Evolutionary conservation across 2,329 filamentous ascomycete genomes (phyloP).

Genomic region (Sordariomycetes sp.): DNA sequence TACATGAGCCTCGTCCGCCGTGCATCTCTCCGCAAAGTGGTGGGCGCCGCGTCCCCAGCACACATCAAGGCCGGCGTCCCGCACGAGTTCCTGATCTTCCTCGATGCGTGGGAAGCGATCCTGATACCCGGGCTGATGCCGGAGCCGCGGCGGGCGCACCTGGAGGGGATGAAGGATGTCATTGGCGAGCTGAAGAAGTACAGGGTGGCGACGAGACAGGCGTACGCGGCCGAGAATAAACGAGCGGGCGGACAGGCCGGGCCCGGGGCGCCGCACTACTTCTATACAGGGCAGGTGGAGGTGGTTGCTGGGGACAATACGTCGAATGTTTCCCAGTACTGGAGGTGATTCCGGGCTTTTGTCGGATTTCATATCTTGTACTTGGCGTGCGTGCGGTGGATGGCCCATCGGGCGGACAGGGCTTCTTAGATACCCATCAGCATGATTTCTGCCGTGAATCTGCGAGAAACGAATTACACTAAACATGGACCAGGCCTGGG

Average conservation of each 20-base stretch:
- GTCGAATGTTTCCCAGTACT: constrained; percentile 8
- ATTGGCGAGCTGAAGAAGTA: constrained; percentile 27
- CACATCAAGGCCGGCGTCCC: constrained; percentile 42
- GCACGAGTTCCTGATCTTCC: constrained; percentile 30
- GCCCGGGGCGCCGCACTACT: constrained; percentile 17
- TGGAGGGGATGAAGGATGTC: constrained; percentile 31
- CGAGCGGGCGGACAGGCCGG: constrained; percentile 4
- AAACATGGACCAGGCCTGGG: too few species aligned
- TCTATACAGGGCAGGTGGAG: constrained; percentile 26
- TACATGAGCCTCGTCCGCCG: constrained; percentile 22
- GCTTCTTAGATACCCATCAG: too few species aligned
- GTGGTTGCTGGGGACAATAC: constrained; percentile 12
- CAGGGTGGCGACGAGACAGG: constrained; percentile 15
- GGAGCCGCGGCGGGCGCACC: constrained; percentile 16
- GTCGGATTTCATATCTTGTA: too few species aligned
- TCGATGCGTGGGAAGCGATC: constrained; percentile 40
- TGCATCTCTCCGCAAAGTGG: constrained; percentile 17
- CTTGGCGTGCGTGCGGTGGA: too few species aligned
- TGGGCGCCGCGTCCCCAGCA: constrained; percentile 35
- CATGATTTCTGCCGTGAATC: too few species aligned
- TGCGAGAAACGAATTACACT: too few species aligned
- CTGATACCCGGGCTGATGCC: constrained; percentile 24
- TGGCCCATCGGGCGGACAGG: too few species aligned
- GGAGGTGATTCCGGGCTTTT: constrained; percentile 5
- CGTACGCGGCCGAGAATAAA: constrained; percentile 4